Evolutionary conservation across 2,329 filamentous ascomycete species (phyloP).

Genomic region (Seiridium cupressi): DNA sequence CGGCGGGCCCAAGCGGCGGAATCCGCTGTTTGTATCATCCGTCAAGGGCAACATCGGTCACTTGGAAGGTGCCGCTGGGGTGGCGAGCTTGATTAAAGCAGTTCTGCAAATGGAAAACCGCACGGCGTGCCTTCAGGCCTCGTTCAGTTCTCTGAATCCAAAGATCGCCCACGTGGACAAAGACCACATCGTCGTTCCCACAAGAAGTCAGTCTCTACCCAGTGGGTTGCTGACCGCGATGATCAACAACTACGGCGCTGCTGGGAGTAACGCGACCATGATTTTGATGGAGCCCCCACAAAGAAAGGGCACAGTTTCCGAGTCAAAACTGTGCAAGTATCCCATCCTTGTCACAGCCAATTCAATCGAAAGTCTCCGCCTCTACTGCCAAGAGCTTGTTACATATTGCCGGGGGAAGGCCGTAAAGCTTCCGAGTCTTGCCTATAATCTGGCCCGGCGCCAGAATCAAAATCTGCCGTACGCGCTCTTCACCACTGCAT

Average conservation of each 20-base stretch:
- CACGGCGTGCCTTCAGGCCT: neutral
- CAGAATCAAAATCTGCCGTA: no score
- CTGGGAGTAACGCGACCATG: constrained; percentile 15
- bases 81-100: constrained; percentile 15
- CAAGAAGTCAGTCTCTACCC: neutral
- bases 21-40: constrained; percentile 16
- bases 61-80: constrained; percentile 14
- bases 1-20: neutral
- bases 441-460: no score
- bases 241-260: constrained; percentile 17
- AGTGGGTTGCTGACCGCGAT: neutral
- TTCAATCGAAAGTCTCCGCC: no score
- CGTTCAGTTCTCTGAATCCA: neutral
- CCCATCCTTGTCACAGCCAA: no score
- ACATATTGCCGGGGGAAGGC: no score
- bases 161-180: neutral
- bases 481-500: no score
- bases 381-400: no score
- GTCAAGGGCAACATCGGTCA: constrained; percentile 24
- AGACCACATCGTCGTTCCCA: neutral
- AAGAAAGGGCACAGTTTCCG: no score
- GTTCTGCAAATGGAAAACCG: constrained; percentile 13
- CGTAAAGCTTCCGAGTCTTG: no score
- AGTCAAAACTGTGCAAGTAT: no score
- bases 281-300: no score